Evolutionary conservation across 2,329 filamentous ascomycete species (phyloP), one percentile per base, ranked within the genome.

Genomic region (Fusarium musae): DNA sequence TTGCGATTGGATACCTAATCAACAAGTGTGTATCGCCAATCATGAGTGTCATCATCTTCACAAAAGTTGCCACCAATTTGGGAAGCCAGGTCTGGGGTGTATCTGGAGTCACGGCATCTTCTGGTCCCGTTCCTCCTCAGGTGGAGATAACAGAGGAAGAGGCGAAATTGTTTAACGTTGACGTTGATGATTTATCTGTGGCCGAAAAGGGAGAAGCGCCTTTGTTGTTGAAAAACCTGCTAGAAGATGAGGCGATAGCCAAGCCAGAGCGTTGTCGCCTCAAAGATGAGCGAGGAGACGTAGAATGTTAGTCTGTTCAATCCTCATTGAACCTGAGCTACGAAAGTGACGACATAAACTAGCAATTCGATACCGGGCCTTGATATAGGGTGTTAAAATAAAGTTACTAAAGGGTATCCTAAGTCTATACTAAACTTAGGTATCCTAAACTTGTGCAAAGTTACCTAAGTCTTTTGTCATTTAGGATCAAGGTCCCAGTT

Each of bases 21-120:
- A 76, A 76, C 53, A 76, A 76, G n/a, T 75, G 58, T 6, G 36
- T 75, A 16, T 76, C 74, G 0, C 74, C 74, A 2, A 32, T 76
- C 2, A 76, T 76, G 74, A 69, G 62, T 12, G 32, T 75, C 15
- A 76, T 76, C 19, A 76, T 76, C 6, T 76, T 76, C n/a, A 76
- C 74, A n/a, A 76, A 76, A 5, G 74, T 76, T 11, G 74, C 74
- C 6, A 75, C 69, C 1, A 76, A 76, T 2, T 44, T 76, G 1
- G 74, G 74, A 2, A 76, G 74, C 28, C 74, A 76, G 37, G 74
- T 50, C 3, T 76, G 74, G 74, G 74, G 74, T 8, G 73, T 76
- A 26, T 76, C 74, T 15, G 74, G 74, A 40, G 74, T 76, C 1
- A 76, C 74, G 2, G 74, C 74, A 9, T 73, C 74, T 16, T 66